A percentile compares a stretch with the other conserved stretches of the same genome.
Conservation (phyloP, 1,284 basidiomycete species). For the Takashimella koratensis region DNA sequence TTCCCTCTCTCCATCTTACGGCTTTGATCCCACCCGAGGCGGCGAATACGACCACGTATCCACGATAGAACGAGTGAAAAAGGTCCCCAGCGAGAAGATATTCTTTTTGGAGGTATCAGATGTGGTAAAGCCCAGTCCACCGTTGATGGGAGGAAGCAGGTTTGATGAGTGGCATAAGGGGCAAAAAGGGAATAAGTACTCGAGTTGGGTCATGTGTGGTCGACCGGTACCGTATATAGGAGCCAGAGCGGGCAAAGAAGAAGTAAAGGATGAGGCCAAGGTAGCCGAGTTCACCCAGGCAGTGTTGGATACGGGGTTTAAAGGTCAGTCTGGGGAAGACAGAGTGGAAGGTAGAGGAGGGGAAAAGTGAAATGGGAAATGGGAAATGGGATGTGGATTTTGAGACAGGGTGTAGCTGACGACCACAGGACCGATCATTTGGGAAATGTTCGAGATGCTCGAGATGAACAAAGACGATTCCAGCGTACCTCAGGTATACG, state of each 20-base stretch:
- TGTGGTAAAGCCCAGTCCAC: background rate
- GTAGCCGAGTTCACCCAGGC: conserved; percentile 8
- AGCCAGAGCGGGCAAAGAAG: background rate
- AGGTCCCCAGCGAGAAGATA: conserved; percentile 11
- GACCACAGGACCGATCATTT: conserved; percentile 2
- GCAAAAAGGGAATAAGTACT: conserved; percentile 2
- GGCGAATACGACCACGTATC: background rate
- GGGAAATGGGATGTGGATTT: too few species aligned
- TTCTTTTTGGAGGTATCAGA: conserved; percentile 12
- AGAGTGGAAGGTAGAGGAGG: too few species aligned
- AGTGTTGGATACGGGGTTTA: conserved; percentile 12
- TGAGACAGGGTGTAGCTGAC: too few species aligned
- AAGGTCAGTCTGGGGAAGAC: conserved; percentile 3
- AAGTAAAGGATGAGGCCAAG: conserved; percentile 3
- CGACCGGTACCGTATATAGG: conserved; percentile 10
- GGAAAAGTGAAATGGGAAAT: too few species aligned
- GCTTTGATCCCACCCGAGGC: conserved; percentile 7
- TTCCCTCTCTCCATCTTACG: conserved; percentile 11
- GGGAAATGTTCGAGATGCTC: conserved; percentile 5
- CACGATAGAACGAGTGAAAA: background rate
- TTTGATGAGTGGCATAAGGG: conserved; percentile 8
- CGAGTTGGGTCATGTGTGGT: conserved; percentile 12
- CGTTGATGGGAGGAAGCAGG: conserved; percentile 1
- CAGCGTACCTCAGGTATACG: background rate
- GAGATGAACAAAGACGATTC: conserved; percentile 2